Conservation (phyloP, 495 filamentous ascomycete genomes). For the Halenospora varia region DNA sequence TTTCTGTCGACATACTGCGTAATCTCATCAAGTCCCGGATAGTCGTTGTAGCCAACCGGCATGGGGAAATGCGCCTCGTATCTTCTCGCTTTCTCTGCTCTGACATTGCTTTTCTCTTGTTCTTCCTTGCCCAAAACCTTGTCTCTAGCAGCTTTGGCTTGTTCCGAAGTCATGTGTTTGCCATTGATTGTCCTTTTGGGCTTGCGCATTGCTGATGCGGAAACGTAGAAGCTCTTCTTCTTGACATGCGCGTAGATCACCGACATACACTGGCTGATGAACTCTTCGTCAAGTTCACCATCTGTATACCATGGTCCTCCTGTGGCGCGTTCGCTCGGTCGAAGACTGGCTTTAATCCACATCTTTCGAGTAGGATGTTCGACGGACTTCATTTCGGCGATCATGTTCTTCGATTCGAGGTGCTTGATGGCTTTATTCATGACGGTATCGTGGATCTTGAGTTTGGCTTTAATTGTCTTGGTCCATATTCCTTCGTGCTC, state of each 20-base stretch:
- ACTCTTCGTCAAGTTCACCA: conserved; percentile 77
- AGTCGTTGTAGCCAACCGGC: conserved; percentile 63
- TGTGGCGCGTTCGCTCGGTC: conserved; percentile 80
- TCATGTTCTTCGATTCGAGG: conserved; percentile 60
- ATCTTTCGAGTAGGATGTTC: conserved; percentile 67
- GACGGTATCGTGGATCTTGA: conserved; percentile 73
- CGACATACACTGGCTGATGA: conserved; percentile 67
- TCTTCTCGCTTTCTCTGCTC: too few species aligned
- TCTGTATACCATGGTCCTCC: conserved; percentile 94
- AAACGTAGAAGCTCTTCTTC: conserved; percentile 58
- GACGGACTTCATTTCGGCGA: conserved; percentile 56
- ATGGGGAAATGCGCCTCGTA: conserved; percentile 52
- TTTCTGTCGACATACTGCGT: conserved; percentile 63
- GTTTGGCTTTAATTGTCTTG: conserved; percentile 66
- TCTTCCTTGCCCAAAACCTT: conserved; percentile 34
- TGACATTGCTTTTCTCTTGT: too few species aligned
- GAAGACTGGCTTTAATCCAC: conserved; percentile 75
- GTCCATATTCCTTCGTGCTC: conserved; percentile 84
- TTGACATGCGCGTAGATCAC: conserved; percentile 71
- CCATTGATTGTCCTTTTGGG: conserved; percentile 38
- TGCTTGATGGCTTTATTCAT: conserved; percentile 72
- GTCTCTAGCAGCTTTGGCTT: conserved; percentile 30
- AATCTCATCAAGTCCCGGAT: conserved; percentile 72
- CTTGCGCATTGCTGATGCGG: conserved; percentile 11
- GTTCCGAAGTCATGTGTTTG: conserved; percentile 28